Percentiles rank a stretch among this genome's conserved stretches.
phyloP scores from a whole-genome alignment of 345 rosid genomes.

The Crucihimalaya himalaica region DNA sequence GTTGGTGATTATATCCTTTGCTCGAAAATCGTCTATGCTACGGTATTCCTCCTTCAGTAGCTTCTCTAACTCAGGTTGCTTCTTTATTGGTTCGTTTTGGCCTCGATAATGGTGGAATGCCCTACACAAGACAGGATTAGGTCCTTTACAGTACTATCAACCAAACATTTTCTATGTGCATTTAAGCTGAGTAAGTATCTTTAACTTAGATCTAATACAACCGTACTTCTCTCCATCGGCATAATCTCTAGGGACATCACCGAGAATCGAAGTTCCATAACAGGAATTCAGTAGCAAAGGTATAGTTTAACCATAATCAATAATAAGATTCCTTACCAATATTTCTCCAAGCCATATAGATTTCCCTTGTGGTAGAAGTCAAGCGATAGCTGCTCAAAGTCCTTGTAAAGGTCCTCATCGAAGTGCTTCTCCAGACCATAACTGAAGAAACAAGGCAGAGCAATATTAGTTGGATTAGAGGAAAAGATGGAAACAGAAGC shows the following conservation, averaged over 20 bases:
- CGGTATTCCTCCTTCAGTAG: constrained; percentile 68
- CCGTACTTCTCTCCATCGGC: neutral
- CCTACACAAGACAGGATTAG: constrained; percentile 48
- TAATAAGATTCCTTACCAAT: constrained; percentile 60
- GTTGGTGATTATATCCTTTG: constrained; percentile 46
- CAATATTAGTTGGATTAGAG: constrained; percentile 3
- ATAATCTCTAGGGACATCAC: neutral
- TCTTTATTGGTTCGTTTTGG: constrained; percentile 56
- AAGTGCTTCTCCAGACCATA: constrained; percentile 92
- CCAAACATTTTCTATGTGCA: neutral
- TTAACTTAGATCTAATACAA: neutral
- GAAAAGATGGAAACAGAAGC: neutral
- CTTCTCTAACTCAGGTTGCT: constrained; percentile 78
- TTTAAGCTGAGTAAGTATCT: neutral
- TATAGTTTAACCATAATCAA: neutral
- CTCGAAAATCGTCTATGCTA: constrained; percentile 71
- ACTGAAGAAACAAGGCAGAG: constrained; percentile 47
- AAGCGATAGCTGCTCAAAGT: constrained; percentile 82
- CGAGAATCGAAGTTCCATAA: constrained; percentile 5
- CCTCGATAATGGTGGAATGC: constrained; percentile 93
- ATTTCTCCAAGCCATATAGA: constrained; percentile 92
- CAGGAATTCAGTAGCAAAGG: neutral
- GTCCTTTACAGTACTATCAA: neutral
- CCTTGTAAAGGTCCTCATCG: constrained; percentile 71
- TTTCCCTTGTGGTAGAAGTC: constrained; percentile 81